Base-by-base conservation (phyloP, 768 basidiomycete genomes). In the Kwoniella mangroviensis region DNA sequence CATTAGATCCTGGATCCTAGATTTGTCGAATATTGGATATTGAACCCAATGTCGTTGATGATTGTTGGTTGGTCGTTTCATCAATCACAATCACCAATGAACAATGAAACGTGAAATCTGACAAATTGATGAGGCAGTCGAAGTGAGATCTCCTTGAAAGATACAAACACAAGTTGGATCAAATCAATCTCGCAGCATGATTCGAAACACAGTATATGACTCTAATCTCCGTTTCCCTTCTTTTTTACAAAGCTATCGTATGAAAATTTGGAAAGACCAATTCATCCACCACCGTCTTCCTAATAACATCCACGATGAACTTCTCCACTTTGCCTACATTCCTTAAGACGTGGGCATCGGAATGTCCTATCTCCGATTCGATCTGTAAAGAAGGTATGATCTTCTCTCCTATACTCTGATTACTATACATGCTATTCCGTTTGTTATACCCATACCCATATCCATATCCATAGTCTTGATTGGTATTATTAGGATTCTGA, bases 201-300 rank as follows among this genome's bases (percentile, higher is more conserved):
- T n/a, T n/a, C n/a, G n/a, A n/a, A n/a, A n/a, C n/a, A n/a, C n/a
- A n/a, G n/a, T n/a, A n/a, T n/a, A n/a, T n/a, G n/a, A n/a, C n/a
- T n/a, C n/a, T n/a, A n/a, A n/a, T n/a, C n/a, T n/a, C n/a, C n/a
- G n/a, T n/a, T n/a, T n/a, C 15, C 21, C 73, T 68, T 43, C 13
- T 19, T 73, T 53, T 22, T 28, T 71, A 82, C 57, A 82, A 64
- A 1, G 81, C 82, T 12, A 86, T 75, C 1, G 94, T 95, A 84
- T 95, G 93, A 83, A 93, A 98, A 81, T 96, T 97, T 22, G 95
- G 95, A 83, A 94, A 98, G 5, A 97, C 93, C 19, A 98, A 86
- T 84, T 97, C 95, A 78, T 97, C 96, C 81, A 97, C 94, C 55
- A 99, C 84, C 26, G 96, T 97, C 57, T 99, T 99, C 85, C 90